Evolutionary conservation across 768 basidiomycete species (phyloP).

Genomic region (Trametes punicea): DNA sequence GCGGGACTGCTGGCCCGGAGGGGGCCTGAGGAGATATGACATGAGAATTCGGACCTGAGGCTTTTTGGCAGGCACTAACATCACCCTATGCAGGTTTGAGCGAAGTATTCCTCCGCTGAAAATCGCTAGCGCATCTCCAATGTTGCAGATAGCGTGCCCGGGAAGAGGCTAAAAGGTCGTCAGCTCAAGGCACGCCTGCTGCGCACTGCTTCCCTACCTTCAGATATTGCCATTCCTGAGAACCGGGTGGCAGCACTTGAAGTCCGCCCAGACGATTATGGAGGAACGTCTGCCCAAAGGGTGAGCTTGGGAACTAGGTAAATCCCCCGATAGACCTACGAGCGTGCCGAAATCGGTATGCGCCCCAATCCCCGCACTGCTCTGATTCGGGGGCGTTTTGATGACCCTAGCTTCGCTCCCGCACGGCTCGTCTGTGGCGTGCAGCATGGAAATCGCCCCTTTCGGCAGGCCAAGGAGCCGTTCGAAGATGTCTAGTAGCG

Average conservation of each 20-base stretch:
- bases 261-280: slow-evolving; percentile 44
- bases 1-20: slow-evolving; percentile 34
- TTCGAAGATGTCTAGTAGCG: slow-evolving; percentile 54
- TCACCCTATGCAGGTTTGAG: slow-evolving; percentile 42
- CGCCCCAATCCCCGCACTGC: slow-evolving; percentile 44
- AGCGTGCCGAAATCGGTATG: slow-evolving; percentile 78
- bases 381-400: slow-evolving; percentile 39
- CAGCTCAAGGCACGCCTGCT: slow-evolving; percentile 2
- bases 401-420: slow-evolving; percentile 58
- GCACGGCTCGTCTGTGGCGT: slow-evolving; percentile 45
- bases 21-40: slow-evolving; percentile 32
- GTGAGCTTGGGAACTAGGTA: slow-evolving; percentile 6
- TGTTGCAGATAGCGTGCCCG: slow-evolving; percentile 44
- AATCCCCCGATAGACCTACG: slow-evolving; percentile 34
- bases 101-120: slow-evolving; percentile 46
- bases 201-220: slow-evolving; percentile 30
- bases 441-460: slow-evolving; percentile 43
- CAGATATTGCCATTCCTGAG: slow-evolving; percentile 39
- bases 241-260: slow-evolving; percentile 41
- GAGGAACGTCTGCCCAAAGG: slow-evolving; percentile 32
- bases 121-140: slow-evolving; percentile 43
- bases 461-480: slow-evolving; percentile 49
- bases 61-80: slow-evolving; percentile 28
- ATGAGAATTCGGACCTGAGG: not conserved
- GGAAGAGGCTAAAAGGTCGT: slow-evolving; percentile 36